Evolutionary conservation across 768 basidiomycete genomes (phyloP).

Genomic region (Mycena galericulata): DNA sequence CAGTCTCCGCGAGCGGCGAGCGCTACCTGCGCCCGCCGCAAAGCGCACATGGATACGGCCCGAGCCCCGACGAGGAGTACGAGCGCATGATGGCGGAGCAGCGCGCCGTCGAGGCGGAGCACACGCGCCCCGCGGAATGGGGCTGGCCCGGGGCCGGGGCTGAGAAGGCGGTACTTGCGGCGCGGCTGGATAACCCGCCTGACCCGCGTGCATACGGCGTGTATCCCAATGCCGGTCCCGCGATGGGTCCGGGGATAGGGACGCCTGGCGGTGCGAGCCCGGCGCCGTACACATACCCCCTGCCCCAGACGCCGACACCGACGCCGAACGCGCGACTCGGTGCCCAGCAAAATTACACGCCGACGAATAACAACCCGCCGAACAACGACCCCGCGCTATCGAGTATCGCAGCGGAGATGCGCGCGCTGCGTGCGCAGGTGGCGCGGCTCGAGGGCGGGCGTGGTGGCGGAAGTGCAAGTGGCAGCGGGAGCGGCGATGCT

Average conservation of each 20-base stretch:
- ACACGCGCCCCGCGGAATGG: slow-evolving; percentile 17
- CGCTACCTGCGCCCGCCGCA: not conserved
- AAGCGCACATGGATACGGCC: not conserved
- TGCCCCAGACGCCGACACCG: not conserved
- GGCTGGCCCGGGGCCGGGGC: slow-evolving; percentile 1
- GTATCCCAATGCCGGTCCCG: too few species aligned
- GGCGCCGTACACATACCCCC: not conserved
- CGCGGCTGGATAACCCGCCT: too few species aligned
- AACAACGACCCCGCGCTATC: slow-evolving; percentile 11
- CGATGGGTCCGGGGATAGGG: too few species aligned
- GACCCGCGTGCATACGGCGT: too few species aligned
- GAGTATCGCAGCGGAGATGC: slow-evolving; percentile 34
- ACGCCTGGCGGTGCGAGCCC: too few species aligned
- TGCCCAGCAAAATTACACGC: too few species aligned
- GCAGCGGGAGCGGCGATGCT: not conserved
- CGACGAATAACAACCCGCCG: not conserved
- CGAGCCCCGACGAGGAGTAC: not conserved
- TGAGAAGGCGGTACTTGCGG: not conserved
- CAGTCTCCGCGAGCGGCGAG: not conserved
- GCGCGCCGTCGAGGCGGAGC: slow-evolving; percentile 29
- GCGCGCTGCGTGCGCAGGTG: slow-evolving; percentile 29
- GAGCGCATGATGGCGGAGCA: slow-evolving; percentile 24
- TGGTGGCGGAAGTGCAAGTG: not conserved
- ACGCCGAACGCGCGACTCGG: not conserved
- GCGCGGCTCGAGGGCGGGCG: slow-evolving; percentile 27